Percentiles rank a stretch among this genome's conserved stretches.
These are phyloP conservation scores for Scheffersomyces stipitis DNA, from an alignment of 805 yeast species.

Conservation along the genomic window DNA sequence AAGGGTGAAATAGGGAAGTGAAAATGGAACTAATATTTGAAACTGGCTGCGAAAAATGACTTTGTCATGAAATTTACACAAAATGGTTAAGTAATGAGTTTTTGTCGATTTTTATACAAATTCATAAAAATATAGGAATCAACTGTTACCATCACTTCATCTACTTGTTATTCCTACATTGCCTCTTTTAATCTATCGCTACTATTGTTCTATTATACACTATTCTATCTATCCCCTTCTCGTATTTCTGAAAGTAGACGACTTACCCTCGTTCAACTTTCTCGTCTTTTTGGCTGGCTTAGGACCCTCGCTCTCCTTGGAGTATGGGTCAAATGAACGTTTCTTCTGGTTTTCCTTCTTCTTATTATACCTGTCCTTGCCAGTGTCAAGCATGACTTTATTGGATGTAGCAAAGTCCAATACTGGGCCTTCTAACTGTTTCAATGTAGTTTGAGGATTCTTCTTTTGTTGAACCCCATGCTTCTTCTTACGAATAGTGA, in stretches of 20 bases:
- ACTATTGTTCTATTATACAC: neutral
- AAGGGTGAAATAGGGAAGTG: too few species aligned
- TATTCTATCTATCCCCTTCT: slow-evolving; percentile 4
- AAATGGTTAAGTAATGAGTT: too few species aligned
- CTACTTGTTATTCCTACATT: too few species aligned
- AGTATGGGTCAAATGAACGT: slow-evolving; percentile 60
- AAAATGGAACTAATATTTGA: too few species aligned
- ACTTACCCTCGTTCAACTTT: slow-evolving; percentile 34
- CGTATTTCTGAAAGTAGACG: slow-evolving; percentile 30
- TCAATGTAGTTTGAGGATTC: slow-evolving; percentile 1
- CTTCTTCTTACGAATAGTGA: slow-evolving; percentile 34
- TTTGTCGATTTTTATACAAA: too few species aligned
- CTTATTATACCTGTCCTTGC: slow-evolving; percentile 10
- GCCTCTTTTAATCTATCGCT: too few species aligned
- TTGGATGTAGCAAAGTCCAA: slow-evolving; percentile 48
- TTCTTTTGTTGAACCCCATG: slow-evolving; percentile 6
- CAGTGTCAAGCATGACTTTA: slow-evolving; percentile 34
- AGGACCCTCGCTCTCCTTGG: slow-evolving; percentile 50
- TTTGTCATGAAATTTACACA: too few species aligned
- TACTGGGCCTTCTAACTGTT: slow-evolving; percentile 15
- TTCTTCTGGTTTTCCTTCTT: slow-evolving; percentile 33
- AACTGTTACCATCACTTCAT: too few species aligned
- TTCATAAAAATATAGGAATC: too few species aligned
- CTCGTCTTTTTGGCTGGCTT: slow-evolving; percentile 49
- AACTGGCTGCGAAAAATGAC: too few species aligned